phyloP scores from a whole-genome alignment of 768 basidiomycete species.

The Lactarius indigo region DNA sequence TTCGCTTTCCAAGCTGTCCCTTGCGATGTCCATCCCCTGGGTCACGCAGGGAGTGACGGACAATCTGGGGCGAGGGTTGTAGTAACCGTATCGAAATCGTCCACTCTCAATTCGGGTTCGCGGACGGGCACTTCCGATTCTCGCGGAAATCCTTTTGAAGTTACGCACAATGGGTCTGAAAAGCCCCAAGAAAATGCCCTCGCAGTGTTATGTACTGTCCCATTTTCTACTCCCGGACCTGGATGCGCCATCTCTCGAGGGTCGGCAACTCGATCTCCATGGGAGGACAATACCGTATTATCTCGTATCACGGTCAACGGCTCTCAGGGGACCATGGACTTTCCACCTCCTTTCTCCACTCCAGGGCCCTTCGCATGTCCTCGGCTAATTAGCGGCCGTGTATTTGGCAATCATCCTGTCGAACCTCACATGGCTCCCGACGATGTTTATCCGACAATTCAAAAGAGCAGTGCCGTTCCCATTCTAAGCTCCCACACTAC shows the following conservation, averaged over 20 bases:
- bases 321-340: background rate
- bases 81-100: background rate
- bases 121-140: background rate
- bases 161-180: background rate
- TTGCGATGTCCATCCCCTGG: background rate
- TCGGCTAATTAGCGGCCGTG: background rate
- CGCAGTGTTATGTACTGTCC: background rate
- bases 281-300: background rate
- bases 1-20: conserved; percentile 21
- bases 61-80: background rate
- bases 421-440: conserved; percentile 28
- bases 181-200: background rate
- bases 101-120: background rate
- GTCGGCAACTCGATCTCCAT: background rate
- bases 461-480: background rate
- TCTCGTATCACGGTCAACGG: background rate
- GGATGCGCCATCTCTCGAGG: background rate
- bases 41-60: background rate
- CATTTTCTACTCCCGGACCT: conserved; percentile 24
- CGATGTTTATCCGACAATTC: conserved; percentile 7
- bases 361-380: conserved; percentile 40
- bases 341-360: conserved; percentile 37
- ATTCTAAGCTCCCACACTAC: background rate
- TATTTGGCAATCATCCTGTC: background rate
- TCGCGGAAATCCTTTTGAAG: background rate